Conservation (phyloP, 2,329 filamentous ascomycete species). For the Waltergamsia citrina region DNA sequence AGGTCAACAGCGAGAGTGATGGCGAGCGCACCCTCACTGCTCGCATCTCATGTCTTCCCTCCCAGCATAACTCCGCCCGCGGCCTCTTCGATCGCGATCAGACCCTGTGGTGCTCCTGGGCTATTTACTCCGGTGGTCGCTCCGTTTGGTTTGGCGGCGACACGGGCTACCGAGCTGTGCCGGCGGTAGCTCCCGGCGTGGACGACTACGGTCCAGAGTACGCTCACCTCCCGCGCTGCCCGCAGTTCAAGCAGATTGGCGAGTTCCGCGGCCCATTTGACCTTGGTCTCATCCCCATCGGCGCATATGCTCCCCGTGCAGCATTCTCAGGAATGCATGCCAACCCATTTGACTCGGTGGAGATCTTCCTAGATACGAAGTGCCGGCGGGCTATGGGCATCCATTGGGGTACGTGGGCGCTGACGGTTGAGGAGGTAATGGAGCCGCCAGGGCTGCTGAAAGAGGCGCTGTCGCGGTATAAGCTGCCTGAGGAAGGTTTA, state of each 20-base stretch:
- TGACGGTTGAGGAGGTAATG: conserved; percentile 76
- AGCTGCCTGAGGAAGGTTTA: conserved; percentile 58
- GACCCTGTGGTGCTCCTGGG: conserved; percentile 88
- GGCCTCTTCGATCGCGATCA: conserved; percentile 58
- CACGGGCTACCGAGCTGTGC: conserved; percentile 80
- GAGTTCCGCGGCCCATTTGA: conserved; percentile 76
- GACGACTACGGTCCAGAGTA: conserved; percentile 68
- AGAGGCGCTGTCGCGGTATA: conserved; percentile 59
- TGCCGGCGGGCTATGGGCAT: conserved; percentile 76
- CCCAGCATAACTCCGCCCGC: conserved; percentile 72
- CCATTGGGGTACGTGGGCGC: conserved; percentile 86
- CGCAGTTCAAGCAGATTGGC: conserved; percentile 80
- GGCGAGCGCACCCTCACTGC: conserved; percentile 52
- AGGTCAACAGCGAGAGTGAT: conserved; percentile 8
- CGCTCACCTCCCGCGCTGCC: conserved; percentile 60
- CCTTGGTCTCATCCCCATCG: conserved; percentile 86
- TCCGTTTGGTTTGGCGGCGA: conserved; percentile 88
- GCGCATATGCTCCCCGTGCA: conserved; percentile 67
- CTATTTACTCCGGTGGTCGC: conserved; percentile 59
- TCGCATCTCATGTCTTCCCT: conserved; percentile 68
- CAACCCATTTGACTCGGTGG: conserved; percentile 77
- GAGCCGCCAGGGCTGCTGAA: conserved; percentile 70
- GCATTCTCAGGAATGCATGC: conserved; percentile 78
- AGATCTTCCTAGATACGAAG: conserved; percentile 78
- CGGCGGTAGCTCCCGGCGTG: conserved; percentile 43